Evolutionary conservation across 345 rosid genomes (phyloP).

Genomic region (Murraya koenigii): DNA sequence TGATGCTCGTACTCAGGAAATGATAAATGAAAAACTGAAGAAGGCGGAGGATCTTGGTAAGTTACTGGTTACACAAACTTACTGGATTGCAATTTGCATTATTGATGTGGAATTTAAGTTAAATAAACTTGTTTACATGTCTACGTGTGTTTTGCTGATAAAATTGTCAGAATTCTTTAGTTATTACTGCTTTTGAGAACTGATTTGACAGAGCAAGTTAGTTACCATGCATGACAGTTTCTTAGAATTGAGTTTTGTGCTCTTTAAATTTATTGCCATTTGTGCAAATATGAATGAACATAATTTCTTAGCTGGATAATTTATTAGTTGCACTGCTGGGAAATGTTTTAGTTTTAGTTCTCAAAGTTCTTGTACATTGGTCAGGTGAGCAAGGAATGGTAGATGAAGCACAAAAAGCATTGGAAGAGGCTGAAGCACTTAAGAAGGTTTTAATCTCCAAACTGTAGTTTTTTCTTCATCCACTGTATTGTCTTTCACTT

Average conservation of each 20-base stretch:
- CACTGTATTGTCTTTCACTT: neutral
- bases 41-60: conserved; percentile 98
- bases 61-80: conserved; percentile 1
- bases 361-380: conserved; percentile 3
- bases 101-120: neutral
- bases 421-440: conserved; percentile 99
- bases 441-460: conserved; percentile 62
- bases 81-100: neutral
- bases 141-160: neutral
- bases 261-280: neutral
- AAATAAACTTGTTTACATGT: neutral
- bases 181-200: neutral
- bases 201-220: neutral
- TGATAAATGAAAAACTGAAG: conserved; percentile 97
- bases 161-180: neutral
- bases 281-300: neutral
- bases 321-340: neutral
- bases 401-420: conserved; percentile 96
- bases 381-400: conserved; percentile 99
- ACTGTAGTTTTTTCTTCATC: neutral
- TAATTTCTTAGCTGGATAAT: neutral
- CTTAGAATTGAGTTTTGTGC: neutral
- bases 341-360: neutral
- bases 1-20: conserved; percentile 92
- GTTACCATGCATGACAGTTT: neutral